Conservation (phyloP, 2,329 filamentous ascomycete species). For the Monascus ruber region DNA sequence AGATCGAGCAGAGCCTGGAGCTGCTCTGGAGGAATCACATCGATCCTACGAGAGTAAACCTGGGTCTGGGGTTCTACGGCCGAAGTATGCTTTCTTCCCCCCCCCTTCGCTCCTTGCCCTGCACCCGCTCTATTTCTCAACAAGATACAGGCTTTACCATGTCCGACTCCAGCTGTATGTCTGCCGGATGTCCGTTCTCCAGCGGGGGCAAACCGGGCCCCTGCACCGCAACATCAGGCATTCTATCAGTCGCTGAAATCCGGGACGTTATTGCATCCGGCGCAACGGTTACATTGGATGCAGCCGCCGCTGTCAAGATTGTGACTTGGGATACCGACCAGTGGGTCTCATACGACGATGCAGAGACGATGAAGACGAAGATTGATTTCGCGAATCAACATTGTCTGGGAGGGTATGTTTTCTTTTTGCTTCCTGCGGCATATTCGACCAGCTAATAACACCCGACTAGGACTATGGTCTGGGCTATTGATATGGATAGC, state of each 20-base stretch:
- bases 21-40: conserved; percentile 35
- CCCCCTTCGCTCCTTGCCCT: too few species aligned
- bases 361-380: conserved; percentile 25
- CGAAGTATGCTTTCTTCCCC: too few species aligned
- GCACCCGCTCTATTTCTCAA: too few species aligned
- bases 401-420: conserved; percentile 21
- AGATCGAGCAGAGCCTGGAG: conserved; percentile 27
- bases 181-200: conserved; percentile 12
- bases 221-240: conserved; percentile 20
- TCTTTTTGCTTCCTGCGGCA: too few species aligned
- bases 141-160: too few species aligned
- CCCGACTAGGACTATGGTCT: too few species aligned
- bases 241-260: conserved; percentile 28
- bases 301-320: conserved; percentile 20
- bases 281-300: conserved; percentile 13
- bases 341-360: conserved; percentile 35
- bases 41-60: conserved; percentile 31
- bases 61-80: conserved; percentile 38
- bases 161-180: conserved; percentile 6
- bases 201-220: conserved; percentile 11
- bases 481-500: too few species aligned
- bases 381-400: conserved; percentile 18
- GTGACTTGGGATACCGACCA: conserved; percentile 26
- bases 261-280: conserved; percentile 10
- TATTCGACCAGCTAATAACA: too few species aligned